These are phyloP conservation scores for Sphaerobolus stellatus DNA, from an alignment of 1,284 basidiomycete species.

Conservation along the genomic window DNA sequence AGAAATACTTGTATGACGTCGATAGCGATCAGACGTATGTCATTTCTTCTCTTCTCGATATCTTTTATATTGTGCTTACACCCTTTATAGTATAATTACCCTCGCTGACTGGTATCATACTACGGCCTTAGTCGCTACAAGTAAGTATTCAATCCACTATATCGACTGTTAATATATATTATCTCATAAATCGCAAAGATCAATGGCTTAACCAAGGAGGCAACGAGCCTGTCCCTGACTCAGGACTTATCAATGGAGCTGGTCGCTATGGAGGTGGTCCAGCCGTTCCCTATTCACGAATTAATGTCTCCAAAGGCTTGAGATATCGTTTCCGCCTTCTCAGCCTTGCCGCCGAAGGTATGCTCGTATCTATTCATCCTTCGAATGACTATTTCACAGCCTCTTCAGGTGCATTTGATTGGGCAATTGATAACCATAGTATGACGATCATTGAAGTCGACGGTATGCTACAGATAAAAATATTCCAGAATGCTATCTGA, in stretches of 20 bases:
- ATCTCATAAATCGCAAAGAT: constrained; percentile 7
- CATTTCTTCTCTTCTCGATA: background rate
- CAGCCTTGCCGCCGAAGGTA: constrained; percentile 31
- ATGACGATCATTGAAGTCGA: constrained; percentile 26
- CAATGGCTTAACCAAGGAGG: constrained; percentile 30
- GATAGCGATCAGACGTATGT: constrained; percentile 29
- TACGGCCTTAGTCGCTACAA: constrained; percentile 12
- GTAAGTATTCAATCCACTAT: constrained; percentile 10
- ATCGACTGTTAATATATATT: too few species aligned
- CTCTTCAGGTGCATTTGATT: constrained; percentile 10
- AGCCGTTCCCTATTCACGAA: constrained; percentile 29
- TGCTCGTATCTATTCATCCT: constrained; percentile 20
- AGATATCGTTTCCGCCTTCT: constrained; percentile 44
- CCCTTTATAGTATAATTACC: constrained; percentile 13
- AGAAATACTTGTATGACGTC: constrained; percentile 40
- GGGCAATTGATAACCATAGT: constrained; percentile 12
- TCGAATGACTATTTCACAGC: background rate
- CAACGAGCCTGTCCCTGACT: constrained; percentile 29
- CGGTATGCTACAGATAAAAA: constrained; percentile 33
- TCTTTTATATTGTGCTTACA: background rate
- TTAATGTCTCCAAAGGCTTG: constrained; percentile 35
- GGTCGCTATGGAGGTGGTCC: constrained; percentile 31
- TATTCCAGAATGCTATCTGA: constrained; percentile 36
- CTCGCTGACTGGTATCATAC: constrained; percentile 45
- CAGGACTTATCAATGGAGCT: constrained; percentile 54